Conservation (phyloP, 1,284 basidiomycete genomes). For the Malassezia pachydermatis region DNA sequence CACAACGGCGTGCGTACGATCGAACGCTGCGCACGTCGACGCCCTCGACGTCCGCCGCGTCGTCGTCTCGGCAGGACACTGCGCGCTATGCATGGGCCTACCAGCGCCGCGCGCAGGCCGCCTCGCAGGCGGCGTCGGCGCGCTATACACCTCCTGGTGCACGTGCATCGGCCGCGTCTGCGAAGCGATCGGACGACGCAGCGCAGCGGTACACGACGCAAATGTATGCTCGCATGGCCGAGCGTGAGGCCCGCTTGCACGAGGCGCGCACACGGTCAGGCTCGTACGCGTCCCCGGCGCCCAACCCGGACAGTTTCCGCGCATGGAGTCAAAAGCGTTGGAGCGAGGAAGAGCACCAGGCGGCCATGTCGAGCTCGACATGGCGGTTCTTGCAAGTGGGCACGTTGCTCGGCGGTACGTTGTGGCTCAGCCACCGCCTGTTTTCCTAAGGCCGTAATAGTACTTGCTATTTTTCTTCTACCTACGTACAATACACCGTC, state of each 20-base stretch:
- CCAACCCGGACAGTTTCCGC: slow-evolving; percentile 7
- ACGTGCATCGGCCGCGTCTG: neutral
- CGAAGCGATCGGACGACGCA: neutral
- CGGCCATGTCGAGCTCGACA: slow-evolving; percentile 24
- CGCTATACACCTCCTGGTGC: slow-evolving; percentile 7
- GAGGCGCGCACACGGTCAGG: slow-evolving; percentile 5
- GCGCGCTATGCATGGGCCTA: slow-evolving; percentile 43
- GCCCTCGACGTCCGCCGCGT: slow-evolving; percentile 1
- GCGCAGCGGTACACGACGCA: slow-evolving; percentile 21
- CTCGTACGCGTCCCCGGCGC: slow-evolving; percentile 8
- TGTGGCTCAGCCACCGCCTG: slow-evolving; percentile 8
- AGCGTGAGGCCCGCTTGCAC: slow-evolving; percentile 16
- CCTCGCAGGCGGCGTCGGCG: neutral
- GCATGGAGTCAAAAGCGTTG: slow-evolving; percentile 8
- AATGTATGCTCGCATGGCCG: slow-evolving; percentile 15
- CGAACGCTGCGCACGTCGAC: neutral
- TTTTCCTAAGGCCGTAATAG: slow-evolving; percentile 3
- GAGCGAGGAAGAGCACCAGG: slow-evolving; percentile 21
- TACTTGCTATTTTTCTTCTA: too few relatives aligned
- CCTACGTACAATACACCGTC: too few relatives aligned
- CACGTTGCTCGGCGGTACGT: slow-evolving; percentile 19
- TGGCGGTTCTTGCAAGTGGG: slow-evolving; percentile 33
- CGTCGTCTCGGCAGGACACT: slow-evolving; percentile 3
- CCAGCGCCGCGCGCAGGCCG: slow-evolving; percentile 20
- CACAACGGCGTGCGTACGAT: slow-evolving; percentile 15